Conservation (phyloP, 768 basidiomycete species). For the Boletus vinaceobasis region DNA sequence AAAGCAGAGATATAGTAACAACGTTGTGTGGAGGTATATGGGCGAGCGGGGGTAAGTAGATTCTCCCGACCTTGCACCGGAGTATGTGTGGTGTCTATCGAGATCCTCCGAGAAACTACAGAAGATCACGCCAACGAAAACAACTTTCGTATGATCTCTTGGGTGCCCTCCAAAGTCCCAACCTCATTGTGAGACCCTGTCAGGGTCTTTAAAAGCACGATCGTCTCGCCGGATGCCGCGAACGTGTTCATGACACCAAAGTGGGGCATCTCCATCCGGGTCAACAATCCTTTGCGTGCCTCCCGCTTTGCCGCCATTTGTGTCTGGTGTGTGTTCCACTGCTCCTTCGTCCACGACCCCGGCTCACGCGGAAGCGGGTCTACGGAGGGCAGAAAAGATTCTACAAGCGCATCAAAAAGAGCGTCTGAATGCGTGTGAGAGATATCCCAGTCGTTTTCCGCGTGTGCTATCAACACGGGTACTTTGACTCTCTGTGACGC, state of each 20-base stretch:
- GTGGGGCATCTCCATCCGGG: constrained; percentile 40
- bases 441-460: constrained; percentile 72
- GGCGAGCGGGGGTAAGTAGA: background rate
- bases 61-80: background rate
- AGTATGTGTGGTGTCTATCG: background rate
- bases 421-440: constrained; percentile 62
- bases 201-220: constrained; percentile 55
- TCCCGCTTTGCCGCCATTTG: constrained; percentile 40
- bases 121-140: constrained; percentile 21
- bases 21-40: background rate
- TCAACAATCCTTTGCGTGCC: constrained; percentile 44
- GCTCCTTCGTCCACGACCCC: constrained; percentile 32
- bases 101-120: background rate
- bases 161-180: constrained; percentile 62
- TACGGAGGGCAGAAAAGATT: constrained; percentile 54
- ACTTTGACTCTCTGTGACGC: constrained; percentile 55
- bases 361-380: constrained; percentile 35
- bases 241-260: constrained; percentile 59
- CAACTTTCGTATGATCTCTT: constrained; percentile 48
- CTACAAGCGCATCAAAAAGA: constrained; percentile 67
- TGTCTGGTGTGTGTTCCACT: constrained; percentile 43
- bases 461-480: constrained; percentile 70
- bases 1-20: background rate
- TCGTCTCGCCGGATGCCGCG: constrained; percentile 38
- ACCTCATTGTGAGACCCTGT: constrained; percentile 59